These are phyloP conservation scores for Silene coronaria DNA, from an alignment of 179 eudicot genomes.

Conservation along the genomic window DNA sequence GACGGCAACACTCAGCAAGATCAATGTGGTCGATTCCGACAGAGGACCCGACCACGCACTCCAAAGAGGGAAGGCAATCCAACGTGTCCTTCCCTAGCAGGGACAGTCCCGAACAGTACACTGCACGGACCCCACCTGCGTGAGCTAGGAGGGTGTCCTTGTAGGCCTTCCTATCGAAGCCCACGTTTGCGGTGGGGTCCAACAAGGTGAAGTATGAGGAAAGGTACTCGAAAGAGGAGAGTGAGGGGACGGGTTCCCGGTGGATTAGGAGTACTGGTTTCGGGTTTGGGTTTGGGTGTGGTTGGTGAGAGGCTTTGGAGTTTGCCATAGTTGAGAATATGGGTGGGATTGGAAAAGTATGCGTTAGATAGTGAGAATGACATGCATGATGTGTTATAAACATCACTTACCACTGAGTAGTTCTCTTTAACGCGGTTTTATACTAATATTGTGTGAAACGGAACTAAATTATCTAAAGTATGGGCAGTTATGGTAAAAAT, in stretches of 20 bases:
- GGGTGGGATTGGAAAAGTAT: no score
- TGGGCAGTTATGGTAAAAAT: no score
- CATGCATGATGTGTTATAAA: no score
- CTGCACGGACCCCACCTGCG: conserved; percentile 24
- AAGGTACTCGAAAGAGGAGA: conserved; percentile 26
- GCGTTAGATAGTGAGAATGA: no score
- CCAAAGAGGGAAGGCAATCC: conserved; percentile 41
- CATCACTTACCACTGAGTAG: no score
- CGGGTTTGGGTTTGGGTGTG: neutral
- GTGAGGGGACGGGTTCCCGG: conserved; percentile 28
- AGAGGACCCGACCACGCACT: conserved; percentile 39
- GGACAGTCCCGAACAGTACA: conserved; percentile 38
- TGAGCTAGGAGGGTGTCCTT: neutral
- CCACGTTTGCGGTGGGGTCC: conserved; percentile 30
- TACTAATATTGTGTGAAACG: no score
- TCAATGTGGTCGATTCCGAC: conserved; percentile 66
- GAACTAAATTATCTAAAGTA: no score
- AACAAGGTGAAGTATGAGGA: conserved; percentile 29
- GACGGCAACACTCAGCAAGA: conserved; percentile 56
- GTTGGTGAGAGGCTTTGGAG: neutral
- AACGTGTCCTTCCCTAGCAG: conserved; percentile 38
- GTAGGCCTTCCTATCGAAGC: conserved; percentile 16
- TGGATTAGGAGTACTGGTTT: conserved; percentile 40
- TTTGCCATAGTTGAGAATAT: neutral
- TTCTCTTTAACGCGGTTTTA: no score